Evolutionary conservation across 441 rosid species (phyloP), one percentile per base, ranked within the genome.

Genomic region (Mallotus japonicus): DNA sequence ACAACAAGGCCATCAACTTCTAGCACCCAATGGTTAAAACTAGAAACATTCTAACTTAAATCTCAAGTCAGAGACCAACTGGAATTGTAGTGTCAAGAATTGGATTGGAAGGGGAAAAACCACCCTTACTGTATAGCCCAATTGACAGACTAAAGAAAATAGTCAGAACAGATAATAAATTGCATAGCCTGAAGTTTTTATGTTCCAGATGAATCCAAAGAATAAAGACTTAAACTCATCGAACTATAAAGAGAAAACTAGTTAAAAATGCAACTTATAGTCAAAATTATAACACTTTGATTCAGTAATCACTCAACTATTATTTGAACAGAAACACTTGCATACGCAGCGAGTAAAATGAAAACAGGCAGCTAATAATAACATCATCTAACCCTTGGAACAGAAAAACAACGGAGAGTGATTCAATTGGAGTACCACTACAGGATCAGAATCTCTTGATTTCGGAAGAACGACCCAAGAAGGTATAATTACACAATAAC

Each of bases 371-470:
- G 40, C 58, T 46, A 62, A 73, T 15, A 67, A 73, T 70, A 71
- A 77, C 72, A 69, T 73, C 77, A 77, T 81, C 77, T 72, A 82
- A 80, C 71, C 76, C 76, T 72, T 73, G 67, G 65, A 67, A 77
- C 37, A 76, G 79, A 78, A 56, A 78, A 82, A 79, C 60, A 74
- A 44, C 63, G 57, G 67, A 81, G 74, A 69, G 63, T 70, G 54
- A 75, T 70, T 77, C 79, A 70, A 73, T 72, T 71, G 66, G 70
- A 75, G 74, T 96, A 96, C 99, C 98, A 93, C 99, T 16, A 96
- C 89, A 71, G 99, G 98, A 77, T 96, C 98, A 46, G 98, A 89
- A 79, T 92, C 90, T 85, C 89, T 89, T 67, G 97, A 88, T 76
- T 93, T 90, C 14, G 99, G 93, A 70, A 92, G 88, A 53, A 93